These are phyloP conservation scores for Penicillium hesseltinei DNA, from an alignment of 2,329 filamentous ascomycete species.

Conservation along the genomic window DNA sequence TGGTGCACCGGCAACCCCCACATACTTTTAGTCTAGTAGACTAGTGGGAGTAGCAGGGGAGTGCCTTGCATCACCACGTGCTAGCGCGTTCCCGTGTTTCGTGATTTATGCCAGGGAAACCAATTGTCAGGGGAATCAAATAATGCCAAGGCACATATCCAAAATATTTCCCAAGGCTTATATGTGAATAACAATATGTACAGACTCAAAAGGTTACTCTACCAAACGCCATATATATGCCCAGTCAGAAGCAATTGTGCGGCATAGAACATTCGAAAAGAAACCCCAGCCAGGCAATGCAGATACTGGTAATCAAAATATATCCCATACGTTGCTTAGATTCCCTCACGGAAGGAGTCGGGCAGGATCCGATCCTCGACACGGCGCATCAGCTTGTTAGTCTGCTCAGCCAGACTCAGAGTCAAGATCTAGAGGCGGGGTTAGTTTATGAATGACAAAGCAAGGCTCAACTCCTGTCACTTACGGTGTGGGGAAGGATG, in stretches of 20 bases:
- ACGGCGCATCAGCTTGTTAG: conserved; percentile 83
- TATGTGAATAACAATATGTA: conserved; percentile 1
- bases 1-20: conserved; percentile 4
- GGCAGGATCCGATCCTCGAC: conserved; percentile 64
- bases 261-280: not conserved
- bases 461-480: conserved; percentile 20
- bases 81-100: conserved; percentile 8
- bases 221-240: conserved; percentile 6
- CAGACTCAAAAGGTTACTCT: conserved; percentile 2
- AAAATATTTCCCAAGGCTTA: not conserved
- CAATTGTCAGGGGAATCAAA: not conserved
- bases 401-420: conserved; percentile 90
- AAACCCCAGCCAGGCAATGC: conserved; percentile 7
- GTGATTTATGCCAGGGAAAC: not conserved
- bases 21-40: not conserved
- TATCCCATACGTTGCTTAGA: conserved; percentile 35
- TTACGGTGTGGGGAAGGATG: conserved; percentile 85
- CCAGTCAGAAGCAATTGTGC: not conserved
- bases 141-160: not conserved
- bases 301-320: not conserved
- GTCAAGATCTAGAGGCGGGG: conserved; percentile 66
- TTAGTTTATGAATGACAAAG: conserved; percentile 20
- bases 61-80: conserved; percentile 7
- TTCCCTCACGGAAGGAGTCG: conserved; percentile 45
- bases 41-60: not conserved